These are phyloP conservation scores for Candida oleophila DNA, from an alignment of 805 yeast genomes.

Conservation along the genomic window DNA sequence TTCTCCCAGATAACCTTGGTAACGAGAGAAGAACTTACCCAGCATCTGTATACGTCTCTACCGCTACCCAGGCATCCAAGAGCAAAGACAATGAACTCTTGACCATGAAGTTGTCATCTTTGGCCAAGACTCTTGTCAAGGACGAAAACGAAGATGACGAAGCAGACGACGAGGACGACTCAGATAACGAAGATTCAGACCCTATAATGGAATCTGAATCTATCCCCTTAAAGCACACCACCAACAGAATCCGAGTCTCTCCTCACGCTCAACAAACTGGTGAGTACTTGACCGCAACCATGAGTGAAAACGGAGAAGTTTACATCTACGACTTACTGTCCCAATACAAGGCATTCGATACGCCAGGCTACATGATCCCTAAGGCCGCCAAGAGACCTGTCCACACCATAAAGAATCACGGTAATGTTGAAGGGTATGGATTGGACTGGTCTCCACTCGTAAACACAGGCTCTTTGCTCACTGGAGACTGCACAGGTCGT, in stretches of 20 bases:
- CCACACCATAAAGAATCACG: slow-evolving; percentile 81
- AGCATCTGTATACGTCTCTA: slow-evolving; percentile 77
- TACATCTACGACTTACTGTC: slow-evolving; percentile 77
- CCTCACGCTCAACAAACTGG: slow-evolving; percentile 74
- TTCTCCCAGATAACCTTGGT: slow-evolving; percentile 84
- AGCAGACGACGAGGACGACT: slow-evolving; percentile 71
- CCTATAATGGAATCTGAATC: slow-evolving; percentile 86
- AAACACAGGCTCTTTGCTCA: slow-evolving; percentile 73
- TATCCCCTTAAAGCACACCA: slow-evolving; percentile 75
- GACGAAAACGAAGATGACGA: slow-evolving; percentile 78
- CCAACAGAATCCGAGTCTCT: slow-evolving; percentile 83
- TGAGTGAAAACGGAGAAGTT: slow-evolving; percentile 90
- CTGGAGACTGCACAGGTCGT: slow-evolving; percentile 89
- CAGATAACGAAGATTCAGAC: slow-evolving; percentile 64
- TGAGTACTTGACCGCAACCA: slow-evolving; percentile 82
- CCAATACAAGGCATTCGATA: slow-evolving; percentile 79
- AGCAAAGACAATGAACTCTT: slow-evolving; percentile 86
- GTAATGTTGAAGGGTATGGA: slow-evolving; percentile 96
- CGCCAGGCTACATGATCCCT: slow-evolving; percentile 82
- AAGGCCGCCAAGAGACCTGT: slow-evolving; percentile 75
- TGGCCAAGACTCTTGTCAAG: slow-evolving; percentile 82
- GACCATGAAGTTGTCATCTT: slow-evolving; percentile 76
- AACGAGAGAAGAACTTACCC: slow-evolving; percentile 88
- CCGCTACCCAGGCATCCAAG: slow-evolving; percentile 91
- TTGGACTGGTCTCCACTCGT: slow-evolving; percentile 93